A percentile compares a stretch with the other conserved stretches of the same genome.
These are phyloP conservation scores for Pythium insidiosum DNA, from an alignment of 352 stramenopile species.

Conservation along the genomic window DNA sequence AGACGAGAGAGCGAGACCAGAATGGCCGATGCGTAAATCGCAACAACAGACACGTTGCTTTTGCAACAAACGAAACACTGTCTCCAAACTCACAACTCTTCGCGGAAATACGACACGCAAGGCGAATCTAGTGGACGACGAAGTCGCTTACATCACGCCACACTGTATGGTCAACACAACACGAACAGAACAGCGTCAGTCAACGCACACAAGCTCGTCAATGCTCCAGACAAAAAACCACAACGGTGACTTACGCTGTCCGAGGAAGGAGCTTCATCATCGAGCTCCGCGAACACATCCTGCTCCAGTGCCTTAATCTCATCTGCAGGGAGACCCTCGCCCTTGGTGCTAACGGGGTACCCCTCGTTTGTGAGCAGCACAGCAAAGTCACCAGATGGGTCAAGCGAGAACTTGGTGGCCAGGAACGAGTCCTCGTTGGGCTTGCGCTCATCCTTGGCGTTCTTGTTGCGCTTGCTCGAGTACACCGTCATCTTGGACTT, in stretches of 20 bases:
- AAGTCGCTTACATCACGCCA: no score
- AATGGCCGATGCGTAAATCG: no score
- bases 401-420: conserved; percentile 74
- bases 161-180: no score
- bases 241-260: conserved; percentile 33
- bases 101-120: no score
- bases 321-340: conserved; percentile 44
- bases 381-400: conserved; percentile 56
- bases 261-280: conserved; percentile 36
- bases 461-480: conserved; percentile 76
- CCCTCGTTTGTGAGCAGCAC: conserved; percentile 55
- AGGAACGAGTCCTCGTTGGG: conserved; percentile 69
- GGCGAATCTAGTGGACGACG: no score
- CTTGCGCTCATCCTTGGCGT: conserved; percentile 63
- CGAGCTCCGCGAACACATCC: conserved; percentile 34
- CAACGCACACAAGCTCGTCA: no score
- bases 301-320: conserved; percentile 56
- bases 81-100: no score
- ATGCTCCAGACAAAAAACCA: background rate
- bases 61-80: no score
- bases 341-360: conserved; percentile 58
- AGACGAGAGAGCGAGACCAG: no score
- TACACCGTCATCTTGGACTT: conserved; percentile 67
- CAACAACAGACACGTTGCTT: no score
- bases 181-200: no score